Conservation (phyloP, 768 basidiomycete species). For the Agaricus blazei region DNA sequence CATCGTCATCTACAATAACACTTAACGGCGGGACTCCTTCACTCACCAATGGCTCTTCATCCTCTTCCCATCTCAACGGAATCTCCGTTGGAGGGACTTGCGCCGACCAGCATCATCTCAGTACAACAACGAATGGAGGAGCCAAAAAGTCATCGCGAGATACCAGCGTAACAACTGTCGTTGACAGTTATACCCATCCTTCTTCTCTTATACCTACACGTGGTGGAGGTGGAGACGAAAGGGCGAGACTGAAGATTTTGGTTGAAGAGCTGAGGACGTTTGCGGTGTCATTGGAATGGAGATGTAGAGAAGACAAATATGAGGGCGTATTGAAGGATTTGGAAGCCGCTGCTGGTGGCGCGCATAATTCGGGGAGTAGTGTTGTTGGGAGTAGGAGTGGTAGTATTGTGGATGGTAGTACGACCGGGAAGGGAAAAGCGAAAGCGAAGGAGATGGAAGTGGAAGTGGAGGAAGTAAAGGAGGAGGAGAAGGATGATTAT, state of each 20-base stretch:
- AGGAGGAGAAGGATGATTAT: background rate
- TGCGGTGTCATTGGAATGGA: slow-evolving; percentile 56
- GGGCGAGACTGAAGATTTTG: slow-evolving; percentile 32
- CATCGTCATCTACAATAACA: slow-evolving; percentile 12
- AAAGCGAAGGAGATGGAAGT: background rate
- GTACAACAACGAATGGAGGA: background rate
- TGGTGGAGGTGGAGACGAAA: background rate
- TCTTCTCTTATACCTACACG: background rate
- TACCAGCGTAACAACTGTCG: slow-evolving; percentile 5
- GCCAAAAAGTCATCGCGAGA: slow-evolving; percentile 3
- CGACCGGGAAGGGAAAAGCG: background rate
- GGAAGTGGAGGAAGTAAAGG: background rate
- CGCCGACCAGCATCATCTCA: background rate
- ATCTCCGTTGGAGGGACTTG: slow-evolving; percentile 7
- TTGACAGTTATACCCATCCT: slow-evolving; percentile 17
- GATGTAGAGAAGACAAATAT: slow-evolving; percentile 35
- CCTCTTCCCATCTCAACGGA: background rate
- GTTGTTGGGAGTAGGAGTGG: background rate
- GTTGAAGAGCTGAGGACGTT: slow-evolving; percentile 55
- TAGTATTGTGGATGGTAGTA: background rate
- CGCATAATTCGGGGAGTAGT: background rate
- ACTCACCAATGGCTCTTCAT: background rate
- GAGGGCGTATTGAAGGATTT: slow-evolving; percentile 14
- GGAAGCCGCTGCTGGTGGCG: slow-evolving; percentile 2
- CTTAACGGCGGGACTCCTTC: slow-evolving; percentile 11